A percentile compares a stretch with the other conserved stretches of the same genome.
Conservation (phyloP, 129 eudicot genomes). For the Mikania micrantha region DNA sequence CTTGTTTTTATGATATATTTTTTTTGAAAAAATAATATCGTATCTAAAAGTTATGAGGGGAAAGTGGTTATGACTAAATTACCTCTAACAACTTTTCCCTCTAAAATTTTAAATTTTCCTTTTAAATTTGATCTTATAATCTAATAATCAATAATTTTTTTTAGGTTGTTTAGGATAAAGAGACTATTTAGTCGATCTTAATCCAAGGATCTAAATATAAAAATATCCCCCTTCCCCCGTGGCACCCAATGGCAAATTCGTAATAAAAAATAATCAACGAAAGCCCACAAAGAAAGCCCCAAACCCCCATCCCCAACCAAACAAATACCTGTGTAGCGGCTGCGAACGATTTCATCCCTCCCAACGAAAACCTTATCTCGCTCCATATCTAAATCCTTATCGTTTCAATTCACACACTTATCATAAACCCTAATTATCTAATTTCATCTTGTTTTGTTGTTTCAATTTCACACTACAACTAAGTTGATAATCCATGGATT, state of each 20-base stretch:
- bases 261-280: not conserved
- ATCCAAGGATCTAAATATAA: no score
- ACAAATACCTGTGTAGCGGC: slow-evolving; percentile 7
- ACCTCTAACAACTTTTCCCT: no score
- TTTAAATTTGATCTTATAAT: no score
- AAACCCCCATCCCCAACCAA: not conserved
- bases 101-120: no score
- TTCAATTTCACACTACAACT: not conserved
- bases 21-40: no score
- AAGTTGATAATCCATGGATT: slow-evolving; percentile 29
- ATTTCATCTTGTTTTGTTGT: not conserved
- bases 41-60: no score
- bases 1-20: no score
- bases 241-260: slow-evolving; percentile 3
- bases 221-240: not conserved
- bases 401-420: slow-evolving; percentile 9
- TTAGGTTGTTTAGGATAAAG: no score
- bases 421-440: slow-evolving; percentile 34
- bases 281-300: slow-evolving; percentile 20
- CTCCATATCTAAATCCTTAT: slow-evolving; percentile 1
- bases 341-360: slow-evolving; percentile 13
- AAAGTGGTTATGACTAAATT: no score
- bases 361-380: slow-evolving; percentile 26
- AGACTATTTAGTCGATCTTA: no score
- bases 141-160: no score